Percentiles rank a stretch among this genome's conserved stretches.
These are phyloP conservation scores for Agaricus subrufescens DNA, from an alignment of 768 basidiomycete genomes.

Conservation along the genomic window DNA sequence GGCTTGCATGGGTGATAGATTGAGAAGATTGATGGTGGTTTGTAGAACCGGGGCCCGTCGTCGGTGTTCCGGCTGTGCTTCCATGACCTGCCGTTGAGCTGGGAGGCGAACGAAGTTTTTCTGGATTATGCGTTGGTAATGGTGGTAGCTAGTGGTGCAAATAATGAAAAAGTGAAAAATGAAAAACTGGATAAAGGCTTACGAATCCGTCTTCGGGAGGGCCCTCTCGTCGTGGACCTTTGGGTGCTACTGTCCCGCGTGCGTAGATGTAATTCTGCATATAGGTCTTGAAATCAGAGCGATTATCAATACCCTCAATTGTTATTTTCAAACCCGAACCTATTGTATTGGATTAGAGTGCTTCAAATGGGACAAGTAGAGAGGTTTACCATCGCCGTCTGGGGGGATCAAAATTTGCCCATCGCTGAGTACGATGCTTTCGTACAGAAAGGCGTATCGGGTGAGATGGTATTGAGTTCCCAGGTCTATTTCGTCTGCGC, in stretches of 20 bases:
- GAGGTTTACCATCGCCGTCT: slow-evolving; percentile 56
- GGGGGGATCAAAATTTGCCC: slow-evolving; percentile 80
- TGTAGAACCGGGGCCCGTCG: slow-evolving; percentile 4
- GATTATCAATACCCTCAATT: slow-evolving; percentile 90
- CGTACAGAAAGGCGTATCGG: slow-evolving; percentile 91
- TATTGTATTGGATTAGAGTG: slow-evolving; percentile 12
- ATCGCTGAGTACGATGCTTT: slow-evolving; percentile 85
- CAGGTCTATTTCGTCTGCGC: slow-evolving; percentile 92
- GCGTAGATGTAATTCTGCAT: slow-evolving; percentile 98
- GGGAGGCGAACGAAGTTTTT: slow-evolving; percentile 18
- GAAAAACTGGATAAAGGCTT: slow-evolving; percentile 29
- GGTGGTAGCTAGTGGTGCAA: slow-evolving; percentile 51
- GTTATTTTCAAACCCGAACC: slow-evolving; percentile 79
- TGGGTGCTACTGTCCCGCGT: slow-evolving; percentile 51
- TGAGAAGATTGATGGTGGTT: not conserved
- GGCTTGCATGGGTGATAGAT: not conserved
- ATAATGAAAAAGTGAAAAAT: not conserved
- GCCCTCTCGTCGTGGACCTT: slow-evolving; percentile 85
- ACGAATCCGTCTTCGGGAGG: slow-evolving; percentile 93
- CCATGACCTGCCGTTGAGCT: slow-evolving; percentile 10
- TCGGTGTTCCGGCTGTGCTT: not conserved
- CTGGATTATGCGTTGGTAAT: slow-evolving; percentile 36
- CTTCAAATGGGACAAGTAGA: not conserved
- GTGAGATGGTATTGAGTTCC: slow-evolving; percentile 98
- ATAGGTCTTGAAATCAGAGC: slow-evolving; percentile 90